A percentile compares a stretch with the other conserved stretches of the same genome.
These are phyloP conservation scores for Ramicandelaber brevisporus DNA, from an alignment of 192 early-diverging fungal genomes.

Conservation along the genomic window DNA sequence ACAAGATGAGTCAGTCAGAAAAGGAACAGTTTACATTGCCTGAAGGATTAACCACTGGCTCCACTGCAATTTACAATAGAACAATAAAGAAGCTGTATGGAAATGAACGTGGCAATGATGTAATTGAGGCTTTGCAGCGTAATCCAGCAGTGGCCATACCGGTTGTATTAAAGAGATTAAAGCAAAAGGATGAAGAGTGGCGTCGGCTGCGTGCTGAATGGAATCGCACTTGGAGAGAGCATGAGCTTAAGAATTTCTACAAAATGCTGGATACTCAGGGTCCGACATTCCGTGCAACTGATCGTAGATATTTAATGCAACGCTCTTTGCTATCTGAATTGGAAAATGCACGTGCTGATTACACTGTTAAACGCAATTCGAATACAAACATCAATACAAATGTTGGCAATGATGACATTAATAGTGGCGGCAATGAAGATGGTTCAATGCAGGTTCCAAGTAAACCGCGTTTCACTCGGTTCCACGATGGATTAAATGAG, in stretches of 20 bases:
- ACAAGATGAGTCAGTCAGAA: constrained; percentile 62
- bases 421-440: too few relatives aligned
- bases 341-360: too few relatives aligned
- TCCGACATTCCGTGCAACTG: constrained; percentile 62
- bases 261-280: constrained; percentile 90
- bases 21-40: constrained; percentile 38
- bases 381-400: too few relatives aligned
- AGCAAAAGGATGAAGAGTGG: constrained; percentile 99
- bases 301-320: too few relatives aligned
- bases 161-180: constrained; percentile 75
- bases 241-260: constrained; percentile 81
- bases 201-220: constrained; percentile 48
- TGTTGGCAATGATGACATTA: too few relatives aligned
- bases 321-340: too few relatives aligned
- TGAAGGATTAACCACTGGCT: constrained; percentile 54
- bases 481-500: too few relatives aligned
- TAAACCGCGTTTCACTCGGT: too few relatives aligned
- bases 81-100: constrained; percentile 96
- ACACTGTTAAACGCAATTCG: too few relatives aligned
- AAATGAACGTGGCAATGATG: constrained; percentile 54
- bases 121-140: constrained; percentile 76
- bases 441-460: too few relatives aligned
- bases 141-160: constrained; percentile 82
- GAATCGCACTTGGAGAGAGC: constrained; percentile 93
- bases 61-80: constrained; percentile 66